Evolutionary conservation across 352 stramenopile genomes (phyloP), one percentile per base, ranked within the genome.

Genomic region (Thalassiosira livingstoniorum): DNA sequence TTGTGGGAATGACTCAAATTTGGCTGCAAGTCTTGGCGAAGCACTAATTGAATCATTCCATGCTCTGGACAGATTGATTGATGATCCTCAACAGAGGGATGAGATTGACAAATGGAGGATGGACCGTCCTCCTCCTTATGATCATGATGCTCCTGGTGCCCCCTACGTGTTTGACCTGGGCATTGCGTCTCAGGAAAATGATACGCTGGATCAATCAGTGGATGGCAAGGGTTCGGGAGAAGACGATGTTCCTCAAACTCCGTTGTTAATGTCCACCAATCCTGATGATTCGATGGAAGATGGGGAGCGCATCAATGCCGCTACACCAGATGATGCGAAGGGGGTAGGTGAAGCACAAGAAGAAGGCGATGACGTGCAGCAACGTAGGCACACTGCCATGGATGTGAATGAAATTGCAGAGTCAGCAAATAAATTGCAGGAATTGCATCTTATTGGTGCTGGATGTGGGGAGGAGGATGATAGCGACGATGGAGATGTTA

Each of bases 41-140:
- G 83, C 88, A 11, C 63, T 95, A 0, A 74, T 90, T 42, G 54
- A 82, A 27, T 80, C 90, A 1, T 95, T 95, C 82, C 90, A 95
- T 78, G 78, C 85, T 1, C 74, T 95, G 72, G 91, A 95, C 77
- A 70, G 85, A 66, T 82, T 94, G 66, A 91, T 95, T 74, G 83
- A 93, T 81, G 81, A 92, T 80, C 75, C 82, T 10, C 57, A 47
- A 7, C 67, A 42, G 47, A 85, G 87, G 27, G 69, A 78, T 0
- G 88, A 92, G 43, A 82, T 93, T 65, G 75, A 85, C 42, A 63
- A 54, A 35, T 88, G 90, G 70, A 77, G 82, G 66, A 80, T 35
- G 2, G 67, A 80, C 15, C 83, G 89, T 66, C 84, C 85, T 66
- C 58, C 72, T 42, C 75, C 79, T 0, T 87, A 87, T 39, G 63